Evolutionary conservation across 495 filamentous ascomycete genomes (phyloP), one percentile per base, ranked within the genome.

Genomic region (Bryoglossum gracile): DNA sequence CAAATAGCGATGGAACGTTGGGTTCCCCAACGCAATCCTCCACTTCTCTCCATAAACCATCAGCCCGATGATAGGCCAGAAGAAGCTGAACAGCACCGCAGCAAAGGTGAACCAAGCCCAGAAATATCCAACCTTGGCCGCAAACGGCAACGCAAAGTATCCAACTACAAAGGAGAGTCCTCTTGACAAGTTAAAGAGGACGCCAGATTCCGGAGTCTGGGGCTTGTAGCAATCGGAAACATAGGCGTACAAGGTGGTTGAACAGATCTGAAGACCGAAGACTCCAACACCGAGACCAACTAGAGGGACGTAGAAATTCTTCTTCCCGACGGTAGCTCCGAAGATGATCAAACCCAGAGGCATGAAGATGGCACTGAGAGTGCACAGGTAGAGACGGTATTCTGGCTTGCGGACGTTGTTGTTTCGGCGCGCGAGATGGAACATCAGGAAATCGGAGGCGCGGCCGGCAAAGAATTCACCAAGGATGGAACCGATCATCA

Each of bases 151-250:
- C 33, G 55, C 64, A 62, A 46, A 64, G 56, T 51, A 65, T 55
- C 30, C 68, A 32, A 51, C 58, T 33, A 56, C 43, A 48, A 58
- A 58, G 8, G 41, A 48, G 2, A 58, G 5, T n/a, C 56, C 56
- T 9, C 56, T 22, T 17, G 17, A 24, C 1, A 69, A 60, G 40
- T 72, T 70, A n/a, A 72, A 60, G 8, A 72, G 43, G 1, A 64
- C 62, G 17, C 61, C 61, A 4, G 65, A 57, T 53, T 72, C 69
- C 0, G 68, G 59, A 4, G 67, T 62, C 16, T 59, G 56, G 16
- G 68, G 65, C 50, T 67, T 66, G 46, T 73, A 71, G 49, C 63
- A 66, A 43, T 72, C 63, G 4, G 61, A 61, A 13, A 56, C 43
- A 43, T 67, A 70, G 10, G 64, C 54, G 44, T 60, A 68, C 0